Conservation (phyloP, 495 filamentous ascomycete genomes). For the Copromyces sp. region DNA sequence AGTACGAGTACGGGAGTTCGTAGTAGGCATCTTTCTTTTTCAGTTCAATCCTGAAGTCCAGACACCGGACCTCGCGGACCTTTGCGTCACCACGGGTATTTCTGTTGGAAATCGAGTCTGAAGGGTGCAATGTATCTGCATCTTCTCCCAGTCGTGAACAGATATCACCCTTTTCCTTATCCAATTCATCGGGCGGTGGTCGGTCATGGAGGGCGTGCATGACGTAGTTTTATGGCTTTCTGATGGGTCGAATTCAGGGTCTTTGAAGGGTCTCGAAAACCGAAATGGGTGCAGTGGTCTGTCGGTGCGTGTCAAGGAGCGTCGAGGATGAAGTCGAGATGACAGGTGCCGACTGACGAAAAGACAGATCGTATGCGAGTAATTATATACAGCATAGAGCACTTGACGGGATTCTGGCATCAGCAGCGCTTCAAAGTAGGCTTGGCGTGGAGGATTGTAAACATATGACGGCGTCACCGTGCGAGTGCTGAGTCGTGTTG, state of each 20-base stretch:
- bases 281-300: background rate
- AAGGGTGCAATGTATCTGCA: background rate
- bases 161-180: background rate
- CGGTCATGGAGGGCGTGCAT: background rate
- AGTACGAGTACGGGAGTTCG: slow-evolving; percentile 54
- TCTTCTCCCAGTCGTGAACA: background rate
- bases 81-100: background rate
- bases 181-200: background rate
- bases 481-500: background rate
- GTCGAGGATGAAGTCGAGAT: background rate
- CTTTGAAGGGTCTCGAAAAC: background rate
- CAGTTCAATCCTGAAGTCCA: slow-evolving; percentile 40
- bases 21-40: slow-evolving; percentile 54
- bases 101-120: background rate
- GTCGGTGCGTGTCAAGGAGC: background rate
- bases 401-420: background rate
- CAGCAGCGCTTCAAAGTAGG: background rate
- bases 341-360: background rate
- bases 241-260: background rate
- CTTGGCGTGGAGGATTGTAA: background rate
- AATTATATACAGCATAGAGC: background rate
- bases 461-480: background rate
- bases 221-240: background rate
- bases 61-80: background rate
- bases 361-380: background rate